Evolutionary conservation across 345 rosid genomes (phyloP).

Genomic region (Corymbia maculata): DNA sequence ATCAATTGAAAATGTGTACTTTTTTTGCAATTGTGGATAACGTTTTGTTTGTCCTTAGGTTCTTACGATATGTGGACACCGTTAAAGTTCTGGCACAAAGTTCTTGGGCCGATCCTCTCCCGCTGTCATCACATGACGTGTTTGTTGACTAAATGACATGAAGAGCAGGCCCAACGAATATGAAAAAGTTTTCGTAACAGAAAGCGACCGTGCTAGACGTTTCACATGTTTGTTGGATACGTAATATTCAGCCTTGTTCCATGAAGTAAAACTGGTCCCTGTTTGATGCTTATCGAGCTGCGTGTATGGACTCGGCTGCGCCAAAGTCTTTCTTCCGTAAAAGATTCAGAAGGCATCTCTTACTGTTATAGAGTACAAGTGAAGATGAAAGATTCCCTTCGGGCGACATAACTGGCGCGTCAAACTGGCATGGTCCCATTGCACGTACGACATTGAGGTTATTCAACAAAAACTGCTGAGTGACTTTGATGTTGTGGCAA

Average conservation of each 20-base stretch:
- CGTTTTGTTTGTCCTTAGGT: background rate
- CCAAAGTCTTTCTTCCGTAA: background rate
- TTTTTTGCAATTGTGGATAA: background rate
- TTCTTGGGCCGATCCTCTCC: slow-evolving; percentile 77
- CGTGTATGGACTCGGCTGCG: background rate
- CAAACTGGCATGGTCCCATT: background rate
- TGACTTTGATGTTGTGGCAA: background rate
- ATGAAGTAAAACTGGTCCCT: background rate
- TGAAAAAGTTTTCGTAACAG: background rate
- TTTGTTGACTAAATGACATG: background rate
- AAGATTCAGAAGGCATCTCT: background rate
- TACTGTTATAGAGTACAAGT: background rate
- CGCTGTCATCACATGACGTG: slow-evolving; percentile 68
- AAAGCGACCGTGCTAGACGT: background rate
- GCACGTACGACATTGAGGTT: background rate
- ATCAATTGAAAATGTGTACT: background rate
- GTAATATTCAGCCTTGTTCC: background rate
- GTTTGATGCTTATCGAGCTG: background rate
- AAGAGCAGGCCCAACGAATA: background rate
- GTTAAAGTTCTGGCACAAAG: slow-evolving; percentile 85
- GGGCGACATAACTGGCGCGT: too few relatives aligned
- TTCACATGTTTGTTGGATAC: background rate
- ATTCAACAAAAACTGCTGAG: background rate
- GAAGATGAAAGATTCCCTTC: background rate
- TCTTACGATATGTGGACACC: slow-evolving; percentile 56